A percentile compares a stretch with the other conserved stretches of the same genome.
Evolutionary conservation across 768 basidiomycete genomes (phyloP).

Genomic region (Paxillus rubicundulus): DNA sequence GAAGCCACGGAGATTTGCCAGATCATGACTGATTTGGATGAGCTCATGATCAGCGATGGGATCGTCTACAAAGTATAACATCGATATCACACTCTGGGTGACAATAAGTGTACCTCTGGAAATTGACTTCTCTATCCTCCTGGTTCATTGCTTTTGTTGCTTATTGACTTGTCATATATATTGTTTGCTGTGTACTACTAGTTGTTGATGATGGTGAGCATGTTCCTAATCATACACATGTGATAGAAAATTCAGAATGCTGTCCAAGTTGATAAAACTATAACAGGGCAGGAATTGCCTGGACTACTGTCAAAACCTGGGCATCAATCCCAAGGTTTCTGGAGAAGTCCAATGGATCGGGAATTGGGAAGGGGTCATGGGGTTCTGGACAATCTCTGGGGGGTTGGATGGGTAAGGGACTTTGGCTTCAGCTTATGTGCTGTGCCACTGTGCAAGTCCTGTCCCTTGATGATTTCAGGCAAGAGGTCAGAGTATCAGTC

Average conservation of each 20-base stretch:
- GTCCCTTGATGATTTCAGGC: too few relatives aligned
- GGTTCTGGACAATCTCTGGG: too few relatives aligned
- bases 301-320: too few relatives aligned
- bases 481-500: too few relatives aligned
- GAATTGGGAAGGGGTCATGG: too few relatives aligned
- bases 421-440: too few relatives aligned
- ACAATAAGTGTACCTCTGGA: background rate
- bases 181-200: slow-evolving; percentile 6
- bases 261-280: background rate
- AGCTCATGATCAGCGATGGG: slow-evolving; percentile 86
- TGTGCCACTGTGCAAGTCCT: too few relatives aligned
- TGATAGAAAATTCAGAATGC: background rate
- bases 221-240: background rate
- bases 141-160: background rate
- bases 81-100: background rate
- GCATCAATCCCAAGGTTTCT: too few relatives aligned
- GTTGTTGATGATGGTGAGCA: background rate
- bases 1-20: slow-evolving; percentile 76
- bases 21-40: slow-evolving; percentile 66
- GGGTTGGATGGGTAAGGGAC: too few relatives aligned
- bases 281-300: too few relatives aligned
- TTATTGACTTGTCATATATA: slow-evolving; percentile 1
- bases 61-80: slow-evolving; percentile 79
- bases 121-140: background rate
- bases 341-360: too few relatives aligned